These are phyloP conservation scores for Euphorbia schlechtendalii DNA, from an alignment of 441 rosid genomes.

Conservation along the genomic window DNA sequence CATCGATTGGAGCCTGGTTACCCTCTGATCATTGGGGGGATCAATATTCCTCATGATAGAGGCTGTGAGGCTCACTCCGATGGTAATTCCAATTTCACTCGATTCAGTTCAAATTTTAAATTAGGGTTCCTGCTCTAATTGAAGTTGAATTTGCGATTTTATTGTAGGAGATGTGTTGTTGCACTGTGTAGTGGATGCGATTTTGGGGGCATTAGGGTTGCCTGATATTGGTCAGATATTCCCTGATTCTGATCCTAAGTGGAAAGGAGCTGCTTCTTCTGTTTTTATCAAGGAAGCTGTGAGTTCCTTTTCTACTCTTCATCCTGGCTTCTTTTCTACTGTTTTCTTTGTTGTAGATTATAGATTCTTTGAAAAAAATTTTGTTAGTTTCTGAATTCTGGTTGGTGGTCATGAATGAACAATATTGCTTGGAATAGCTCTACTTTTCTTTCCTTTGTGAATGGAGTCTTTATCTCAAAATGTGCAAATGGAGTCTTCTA, in stretches of 20 bases:
- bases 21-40: constrained; percentile 90
- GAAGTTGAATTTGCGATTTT: background rate
- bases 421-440: background rate
- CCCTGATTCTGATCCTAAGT: constrained; percentile 86
- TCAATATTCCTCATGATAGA: constrained; percentile 74
- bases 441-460: no score
- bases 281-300: constrained; percentile 92
- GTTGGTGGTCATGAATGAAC: background rate
- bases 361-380: background rate
- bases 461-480: no score
- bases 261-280: constrained; percentile 93
- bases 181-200: constrained; percentile 97
- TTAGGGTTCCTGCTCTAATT: constrained; percentile 2
- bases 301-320: constrained; percentile 27
- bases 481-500: no score
- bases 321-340: no score
- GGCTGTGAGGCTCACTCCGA: constrained; percentile 99
- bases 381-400: background rate
- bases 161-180: constrained; percentile 85
- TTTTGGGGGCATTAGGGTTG: constrained; percentile 87
- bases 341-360: no score
- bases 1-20: constrained; percentile 87
- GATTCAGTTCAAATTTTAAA: background rate
- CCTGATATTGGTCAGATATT: constrained; percentile 97
- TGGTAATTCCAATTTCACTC: constrained; percentile 33